phyloP scores from a whole-genome alignment of 768 basidiomycete genomes.

The Serendipita sp. region DNA sequence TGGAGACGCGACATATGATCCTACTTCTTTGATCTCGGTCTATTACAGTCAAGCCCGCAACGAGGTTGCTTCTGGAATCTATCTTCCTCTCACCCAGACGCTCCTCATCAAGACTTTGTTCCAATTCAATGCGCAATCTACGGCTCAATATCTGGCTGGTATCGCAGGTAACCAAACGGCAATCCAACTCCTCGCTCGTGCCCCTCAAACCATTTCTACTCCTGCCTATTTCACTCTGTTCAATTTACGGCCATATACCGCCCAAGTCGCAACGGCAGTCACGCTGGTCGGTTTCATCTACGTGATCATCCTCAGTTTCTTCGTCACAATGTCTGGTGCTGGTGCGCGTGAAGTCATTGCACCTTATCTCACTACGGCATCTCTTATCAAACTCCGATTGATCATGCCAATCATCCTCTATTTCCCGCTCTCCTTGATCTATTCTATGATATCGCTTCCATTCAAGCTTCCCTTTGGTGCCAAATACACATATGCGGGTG shows the following conservation, averaged over 20 bases:
- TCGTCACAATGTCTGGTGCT: conserved; percentile 20
- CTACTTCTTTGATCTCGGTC: conserved; percentile 21
- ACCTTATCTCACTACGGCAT: conserved; percentile 23
- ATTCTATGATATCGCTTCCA: conserved; percentile 28
- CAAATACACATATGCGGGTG: conserved; percentile 19
- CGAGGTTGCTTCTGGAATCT: conserved; percentile 26
- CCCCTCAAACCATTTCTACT: conserved; percentile 25
- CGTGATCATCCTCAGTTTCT: conserved; percentile 16
- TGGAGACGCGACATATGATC: conserved; percentile 25
- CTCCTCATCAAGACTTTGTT: conserved; percentile 14
- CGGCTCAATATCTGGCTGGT: conserved; percentile 11
- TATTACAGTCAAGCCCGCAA: conserved; percentile 30
- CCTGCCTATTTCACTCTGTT: conserved; percentile 20
- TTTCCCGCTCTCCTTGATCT: conserved; percentile 25
- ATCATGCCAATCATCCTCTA: conserved; percentile 23
- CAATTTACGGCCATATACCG: conserved; percentile 27
- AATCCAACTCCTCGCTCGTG: conserved; percentile 22
- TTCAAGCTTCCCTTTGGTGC: conserved; percentile 29
- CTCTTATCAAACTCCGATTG: conserved; percentile 24
- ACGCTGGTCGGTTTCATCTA: conserved; percentile 29
- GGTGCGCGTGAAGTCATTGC: conserved; percentile 20
- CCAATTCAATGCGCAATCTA: background rate
- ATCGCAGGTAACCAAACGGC: conserved; percentile 24
- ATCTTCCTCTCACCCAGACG: conserved; percentile 22
- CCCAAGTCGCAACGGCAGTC: conserved; percentile 26